Evolutionary conservation across 1,284 basidiomycete species (phyloP), one percentile per base, ranked within the genome.

Genomic region (Dichomitus squalens): DNA sequence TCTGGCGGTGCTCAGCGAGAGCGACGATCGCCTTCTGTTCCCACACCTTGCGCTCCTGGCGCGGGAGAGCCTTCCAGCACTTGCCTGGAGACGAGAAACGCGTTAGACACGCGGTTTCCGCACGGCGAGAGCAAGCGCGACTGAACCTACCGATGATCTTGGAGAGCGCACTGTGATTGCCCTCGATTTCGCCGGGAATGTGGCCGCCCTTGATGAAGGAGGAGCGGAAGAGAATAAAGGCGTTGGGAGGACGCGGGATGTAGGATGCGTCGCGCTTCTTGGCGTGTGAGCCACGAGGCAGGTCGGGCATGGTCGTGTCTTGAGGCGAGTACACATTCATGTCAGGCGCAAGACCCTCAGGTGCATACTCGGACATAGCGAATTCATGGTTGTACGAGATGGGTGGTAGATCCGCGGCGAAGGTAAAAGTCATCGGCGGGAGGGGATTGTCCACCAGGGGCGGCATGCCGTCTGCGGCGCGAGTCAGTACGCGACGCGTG

Each of bases 161-260:
- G 48, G 73, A 87, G 49, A 89, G 77, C 18, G 88, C 90, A 68
- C 87, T 88, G 70, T 93, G 90, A 63, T 91, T 86, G 16, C 87
- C 86, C 70, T 93, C 90, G 54, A 93, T 87, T 64, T 85, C 83
- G 35, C 85, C 83, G 3, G 91, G 88, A 36, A 94, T 87, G 59
- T 89, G 81, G 66, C 89, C 85, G 54, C 85, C 84, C 46, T 85
- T 82, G 66, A 95, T 93, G 70, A 95, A 94, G 52, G 93, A 90
- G 33, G 92, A 92, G 59, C 95, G 85, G 75, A 95, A 97, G 71
- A 97, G 86, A 67, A 97, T 96, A 76, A 96, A 97, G 47, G 95
- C 94, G 74, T 97, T 97, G 31, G 93, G 90, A 0, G 95, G 95
- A 33, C 95, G 86, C 47, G 95, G 93, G 70, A 96, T 93, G 73